phyloP scores from a whole-genome alignment of 805 yeast species.

The Metschnikowia peoriensis region DNA sequence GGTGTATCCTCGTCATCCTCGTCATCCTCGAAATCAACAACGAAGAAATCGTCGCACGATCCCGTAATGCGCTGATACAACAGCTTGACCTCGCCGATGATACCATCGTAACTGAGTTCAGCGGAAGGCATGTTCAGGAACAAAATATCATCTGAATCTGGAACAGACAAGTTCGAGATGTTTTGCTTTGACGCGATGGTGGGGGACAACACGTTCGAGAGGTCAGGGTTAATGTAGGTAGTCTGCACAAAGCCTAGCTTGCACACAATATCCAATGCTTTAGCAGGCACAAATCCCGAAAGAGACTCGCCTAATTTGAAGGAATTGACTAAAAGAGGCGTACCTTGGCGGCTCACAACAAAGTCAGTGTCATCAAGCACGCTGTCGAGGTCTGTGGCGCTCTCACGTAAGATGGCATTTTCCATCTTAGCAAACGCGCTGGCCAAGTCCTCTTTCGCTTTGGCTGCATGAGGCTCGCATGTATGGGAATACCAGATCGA shows the following conservation, averaged over 20 bases:
- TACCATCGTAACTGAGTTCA: conserved; percentile 90
- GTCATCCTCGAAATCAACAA: conserved; percentile 94
- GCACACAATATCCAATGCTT: conserved; percentile 49
- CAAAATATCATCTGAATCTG: conserved; percentile 26
- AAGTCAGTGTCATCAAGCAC: conserved; percentile 34
- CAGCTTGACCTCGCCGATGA: conserved; percentile 74
- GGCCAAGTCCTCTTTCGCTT: conserved; percentile 76
- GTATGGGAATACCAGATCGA: conserved; percentile 89
- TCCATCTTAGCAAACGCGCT: conserved; percentile 81
- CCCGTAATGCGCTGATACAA: conserved; percentile 82
- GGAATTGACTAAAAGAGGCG: conserved; percentile 66
- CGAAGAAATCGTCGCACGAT: conserved; percentile 92
- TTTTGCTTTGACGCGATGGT: conserved; percentile 24
- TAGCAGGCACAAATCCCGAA: conserved; percentile 80
- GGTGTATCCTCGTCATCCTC: conserved; percentile 64
- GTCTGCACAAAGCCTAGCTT: conserved; percentile 40
- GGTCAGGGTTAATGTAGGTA: conserved; percentile 37
- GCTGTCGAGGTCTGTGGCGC: conserved; percentile 53
- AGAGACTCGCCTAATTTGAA: conserved; percentile 84
- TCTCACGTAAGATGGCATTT: conserved; percentile 74
- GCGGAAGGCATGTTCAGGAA: conserved; percentile 68
- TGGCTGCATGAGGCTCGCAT: conserved; percentile 58
- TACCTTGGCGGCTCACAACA: conserved; percentile 43
- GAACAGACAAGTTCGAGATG: conserved; percentile 18
- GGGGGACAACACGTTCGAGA: conserved; percentile 36